Conservation (phyloP, 148 eudicot species). For the Cornus suecica region DNA sequence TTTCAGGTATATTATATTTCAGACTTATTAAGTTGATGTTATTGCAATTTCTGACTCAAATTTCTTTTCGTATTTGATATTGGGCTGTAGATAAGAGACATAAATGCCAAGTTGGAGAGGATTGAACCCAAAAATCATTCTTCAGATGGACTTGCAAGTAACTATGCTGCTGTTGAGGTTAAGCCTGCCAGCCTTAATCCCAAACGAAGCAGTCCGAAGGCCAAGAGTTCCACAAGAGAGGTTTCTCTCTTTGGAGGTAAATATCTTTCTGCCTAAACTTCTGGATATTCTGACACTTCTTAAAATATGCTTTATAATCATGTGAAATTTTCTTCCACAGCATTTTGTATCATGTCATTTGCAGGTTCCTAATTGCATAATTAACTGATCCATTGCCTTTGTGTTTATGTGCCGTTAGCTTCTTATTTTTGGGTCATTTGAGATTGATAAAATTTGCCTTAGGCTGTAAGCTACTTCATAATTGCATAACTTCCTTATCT, state of each 20-base stretch:
- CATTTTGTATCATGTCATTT: neutral
- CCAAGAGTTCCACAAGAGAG: conserved; percentile 72
- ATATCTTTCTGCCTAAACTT: conserved; percentile 6
- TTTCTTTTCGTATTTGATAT: neutral
- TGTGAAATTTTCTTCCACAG: neutral
- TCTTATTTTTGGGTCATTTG: neutral
- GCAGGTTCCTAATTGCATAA: no score
- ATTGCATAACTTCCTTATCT: no score
- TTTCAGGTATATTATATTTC: neutral
- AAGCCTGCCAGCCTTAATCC: conserved; percentile 49
- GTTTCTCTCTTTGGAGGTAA: conserved; percentile 87
- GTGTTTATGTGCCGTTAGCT: neutral
- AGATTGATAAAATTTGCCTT: neutral
- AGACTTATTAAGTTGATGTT: neutral
- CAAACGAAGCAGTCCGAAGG: conserved; percentile 90
- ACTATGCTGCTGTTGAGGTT: conserved; percentile 41
- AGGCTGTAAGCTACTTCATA: neutral
- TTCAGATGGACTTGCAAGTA: conserved; percentile 53
- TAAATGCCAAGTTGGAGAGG: conserved; percentile 80
- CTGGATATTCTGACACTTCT: neutral
- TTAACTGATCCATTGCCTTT: neutral
- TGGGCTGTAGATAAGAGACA: conserved; percentile 73
- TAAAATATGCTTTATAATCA: neutral
- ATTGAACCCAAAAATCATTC: conserved; percentile 79
- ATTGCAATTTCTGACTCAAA: neutral